phyloP scores from a whole-genome alignment of 768 basidiomycete species.

The Calocybe cyanea region DNA sequence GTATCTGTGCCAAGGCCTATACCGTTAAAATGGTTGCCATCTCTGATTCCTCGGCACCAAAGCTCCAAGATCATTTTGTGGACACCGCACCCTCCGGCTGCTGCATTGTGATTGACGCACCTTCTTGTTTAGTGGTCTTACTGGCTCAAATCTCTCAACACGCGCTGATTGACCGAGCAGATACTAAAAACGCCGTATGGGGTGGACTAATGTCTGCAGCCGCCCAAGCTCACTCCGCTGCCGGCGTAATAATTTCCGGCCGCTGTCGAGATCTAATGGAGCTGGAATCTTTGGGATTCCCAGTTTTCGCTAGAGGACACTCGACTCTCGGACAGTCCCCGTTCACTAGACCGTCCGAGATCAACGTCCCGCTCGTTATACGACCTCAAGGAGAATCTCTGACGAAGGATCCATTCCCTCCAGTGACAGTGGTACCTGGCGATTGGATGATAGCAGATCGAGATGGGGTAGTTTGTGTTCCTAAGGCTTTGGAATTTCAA shows the following conservation, averaged over 20 bases:
- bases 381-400: constrained; percentile 30
- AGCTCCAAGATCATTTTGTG: constrained; percentile 70
- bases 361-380: constrained; percentile 64
- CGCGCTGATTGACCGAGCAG: constrained; percentile 32
- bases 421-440: constrained; percentile 61
- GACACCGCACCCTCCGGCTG: constrained; percentile 66
- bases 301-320: constrained; percentile 77
- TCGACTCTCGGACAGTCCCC: constrained; percentile 86
- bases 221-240: constrained; percentile 64
- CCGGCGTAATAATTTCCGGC: constrained; percentile 79
- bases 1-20: constrained; percentile 74
- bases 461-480: constrained; percentile 86
- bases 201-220: constrained; percentile 90
- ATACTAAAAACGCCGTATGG: constrained; percentile 82
- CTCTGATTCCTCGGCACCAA: constrained; percentile 58
- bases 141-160: constrained; percentile 3
- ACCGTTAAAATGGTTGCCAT: constrained; percentile 79
- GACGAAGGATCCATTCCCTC: constrained; percentile 42
- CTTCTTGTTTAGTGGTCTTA: constrained; percentile 47
- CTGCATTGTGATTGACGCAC: constrained; percentile 73
- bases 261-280: constrained; percentile 83
- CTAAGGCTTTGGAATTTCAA: constrained; percentile 43
- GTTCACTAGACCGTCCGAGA: constrained; percentile 75
- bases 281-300: constrained; percentile 64
- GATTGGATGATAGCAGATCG: constrained; percentile 86